Percentiles rank a stretch among this genome's conserved stretches.
phyloP scores from a whole-genome alignment of 2,329 filamentous ascomycete species.

The Arthroderma uncinatum region DNA sequence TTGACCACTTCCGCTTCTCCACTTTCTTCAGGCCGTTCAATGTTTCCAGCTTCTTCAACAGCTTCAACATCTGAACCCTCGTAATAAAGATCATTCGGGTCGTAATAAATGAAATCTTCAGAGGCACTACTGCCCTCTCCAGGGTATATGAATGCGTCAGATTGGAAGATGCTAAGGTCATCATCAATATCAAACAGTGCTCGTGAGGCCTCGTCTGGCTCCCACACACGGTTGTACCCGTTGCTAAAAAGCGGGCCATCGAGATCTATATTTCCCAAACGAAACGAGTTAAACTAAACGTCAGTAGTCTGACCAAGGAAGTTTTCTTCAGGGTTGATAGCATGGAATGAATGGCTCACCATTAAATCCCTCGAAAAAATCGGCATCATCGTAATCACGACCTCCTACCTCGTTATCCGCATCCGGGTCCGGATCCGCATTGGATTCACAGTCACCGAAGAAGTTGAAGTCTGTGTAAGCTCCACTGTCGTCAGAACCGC shows the following conservation, averaged over 20 bases:
- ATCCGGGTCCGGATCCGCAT: slow-evolving; percentile 7
- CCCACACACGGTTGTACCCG: neutral
- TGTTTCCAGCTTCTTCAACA: neutral
- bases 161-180: neutral
- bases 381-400: neutral
- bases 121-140: neutral
- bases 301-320: neutral
- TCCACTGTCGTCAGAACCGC: neutral
- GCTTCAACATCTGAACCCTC: neutral
- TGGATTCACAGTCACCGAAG: slow-evolving; percentile 12
- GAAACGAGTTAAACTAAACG: neutral
- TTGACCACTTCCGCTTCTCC: neutral
- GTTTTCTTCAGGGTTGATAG: neutral
- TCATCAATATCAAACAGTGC: neutral
- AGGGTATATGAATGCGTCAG: neutral
- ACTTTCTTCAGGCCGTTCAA: neutral
- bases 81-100: neutral
- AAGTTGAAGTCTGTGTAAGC: slow-evolving; percentile 7
- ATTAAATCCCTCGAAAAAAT: neutral
- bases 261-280: neutral
- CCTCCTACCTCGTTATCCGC: neutral
- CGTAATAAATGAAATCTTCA: neutral
- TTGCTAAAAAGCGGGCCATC: neutral
- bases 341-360: neutral
- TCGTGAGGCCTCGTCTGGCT: neutral